Conservation (phyloP, 805 yeast species). For the Candida manassasensis region DNA sequence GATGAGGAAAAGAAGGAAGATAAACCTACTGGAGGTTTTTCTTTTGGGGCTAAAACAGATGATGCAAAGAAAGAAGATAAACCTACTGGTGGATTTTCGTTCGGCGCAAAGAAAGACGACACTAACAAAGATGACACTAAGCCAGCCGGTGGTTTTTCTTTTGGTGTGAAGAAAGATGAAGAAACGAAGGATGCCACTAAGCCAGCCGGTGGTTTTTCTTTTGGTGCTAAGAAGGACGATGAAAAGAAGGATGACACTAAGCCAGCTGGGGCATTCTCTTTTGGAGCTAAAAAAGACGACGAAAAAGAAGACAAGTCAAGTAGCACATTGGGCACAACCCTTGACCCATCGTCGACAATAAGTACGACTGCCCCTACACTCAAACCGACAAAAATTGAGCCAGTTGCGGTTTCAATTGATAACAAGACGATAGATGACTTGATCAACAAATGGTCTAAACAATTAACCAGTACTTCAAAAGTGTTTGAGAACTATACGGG, state of each 20-base stretch:
- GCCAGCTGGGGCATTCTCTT: conserved; percentile 14
- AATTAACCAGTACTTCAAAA: conserved; percentile 65
- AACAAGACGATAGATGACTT: conserved; percentile 92
- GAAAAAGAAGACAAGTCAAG: conserved; percentile 12
- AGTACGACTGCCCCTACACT: conserved; percentile 22
- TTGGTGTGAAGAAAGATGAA: conserved; percentile 15
- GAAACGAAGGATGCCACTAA: conserved; percentile 9
- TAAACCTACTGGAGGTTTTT: conserved; percentile 8
- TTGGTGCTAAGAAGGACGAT: conserved; percentile 20
- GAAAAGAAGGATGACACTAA: conserved; percentile 16
- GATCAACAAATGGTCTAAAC: conserved; percentile 89
- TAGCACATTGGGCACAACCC: conserved; percentile 4
- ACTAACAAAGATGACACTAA: conserved; percentile 10
- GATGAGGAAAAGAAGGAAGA: conserved; percentile 8
- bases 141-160: conserved; percentile 11
- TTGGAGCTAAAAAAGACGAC: conserved; percentile 23
- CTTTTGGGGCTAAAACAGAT: conserved; percentile 13
- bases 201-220: conserved; percentile 18
- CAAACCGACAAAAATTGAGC: conserved; percentile 53
- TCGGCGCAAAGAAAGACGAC: conserved; percentile 7
- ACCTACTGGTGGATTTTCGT: conserved; percentile 14
- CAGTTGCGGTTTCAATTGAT: conserved; percentile 71
- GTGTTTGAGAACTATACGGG: conserved; percentile 73
- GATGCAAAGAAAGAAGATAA: conserved; percentile 19
- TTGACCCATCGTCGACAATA: conserved; percentile 9